A percentile compares a stretch with the other conserved stretches of the same genome.
Evolutionary conservation across 2,329 filamentous ascomycete species (phyloP).

Genomic region (Chaetomium strumarium): DNA sequence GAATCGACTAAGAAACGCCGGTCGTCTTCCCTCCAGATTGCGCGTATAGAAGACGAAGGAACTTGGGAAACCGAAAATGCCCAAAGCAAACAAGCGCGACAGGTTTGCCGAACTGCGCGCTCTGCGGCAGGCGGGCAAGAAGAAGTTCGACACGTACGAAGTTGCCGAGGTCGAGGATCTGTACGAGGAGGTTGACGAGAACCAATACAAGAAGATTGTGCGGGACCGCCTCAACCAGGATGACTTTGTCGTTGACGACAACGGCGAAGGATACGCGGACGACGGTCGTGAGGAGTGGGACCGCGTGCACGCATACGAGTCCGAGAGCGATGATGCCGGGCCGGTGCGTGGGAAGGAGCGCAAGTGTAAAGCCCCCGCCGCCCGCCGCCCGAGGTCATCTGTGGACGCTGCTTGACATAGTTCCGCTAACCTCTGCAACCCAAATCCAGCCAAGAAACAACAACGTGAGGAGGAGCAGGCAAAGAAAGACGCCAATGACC

Average conservation of each 20-base stretch:
- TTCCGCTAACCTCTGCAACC: slow-evolving; percentile 2
- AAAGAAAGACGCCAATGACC: slow-evolving; percentile 79
- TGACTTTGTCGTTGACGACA: slow-evolving; percentile 98
- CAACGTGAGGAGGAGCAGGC: slow-evolving; percentile 83
- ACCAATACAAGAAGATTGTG: slow-evolving; percentile 94
- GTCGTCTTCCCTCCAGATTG: neutral
- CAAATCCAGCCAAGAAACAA: slow-evolving; percentile 67
- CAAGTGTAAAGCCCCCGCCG: slow-evolving; percentile 39
- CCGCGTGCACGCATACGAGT: slow-evolving; percentile 59
- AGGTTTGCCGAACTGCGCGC: slow-evolving; percentile 74
- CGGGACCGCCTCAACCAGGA: slow-evolving; percentile 83
- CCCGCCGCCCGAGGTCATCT: neutral
- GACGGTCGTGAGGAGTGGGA: slow-evolving; percentile 96
- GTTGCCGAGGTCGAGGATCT: slow-evolving; percentile 77
- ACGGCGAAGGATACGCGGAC: slow-evolving; percentile 93
- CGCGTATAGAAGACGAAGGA: neutral
- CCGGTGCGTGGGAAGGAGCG: slow-evolving; percentile 41
- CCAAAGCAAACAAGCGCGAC: slow-evolving; percentile 40
- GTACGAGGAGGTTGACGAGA: slow-evolving; percentile 96
- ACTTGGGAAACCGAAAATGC: slow-evolving; percentile 34
- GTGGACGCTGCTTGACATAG: neutral
- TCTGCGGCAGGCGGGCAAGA: slow-evolving; percentile 84
- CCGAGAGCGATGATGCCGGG: slow-evolving; percentile 68
- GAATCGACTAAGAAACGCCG: neutral
- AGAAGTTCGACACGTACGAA: slow-evolving; percentile 80